phyloP scores from a whole-genome alignment of 495 filamentous ascomycete genomes.

The Recurvomyces mirabilis region DNA sequence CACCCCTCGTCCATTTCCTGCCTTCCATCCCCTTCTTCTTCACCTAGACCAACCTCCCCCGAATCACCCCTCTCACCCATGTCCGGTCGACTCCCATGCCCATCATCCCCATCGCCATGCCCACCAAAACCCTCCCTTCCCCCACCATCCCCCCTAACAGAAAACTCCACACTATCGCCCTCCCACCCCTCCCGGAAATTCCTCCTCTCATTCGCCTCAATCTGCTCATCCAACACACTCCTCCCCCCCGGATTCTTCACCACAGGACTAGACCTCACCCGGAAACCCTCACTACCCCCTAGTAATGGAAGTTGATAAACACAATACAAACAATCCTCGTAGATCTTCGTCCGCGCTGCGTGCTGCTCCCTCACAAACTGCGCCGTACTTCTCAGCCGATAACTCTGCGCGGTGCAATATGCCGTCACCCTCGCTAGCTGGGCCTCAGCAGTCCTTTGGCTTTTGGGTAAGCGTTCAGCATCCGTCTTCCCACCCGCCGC shows the following conservation, averaged over 20 bases:
- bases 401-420: constrained; percentile 92
- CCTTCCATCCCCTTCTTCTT: not conserved
- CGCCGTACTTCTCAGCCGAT: constrained; percentile 73
- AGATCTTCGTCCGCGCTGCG: constrained; percentile 92
- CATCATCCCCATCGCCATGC: not conserved
- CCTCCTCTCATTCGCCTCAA: constrained; percentile 80
- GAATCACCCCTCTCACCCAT: constrained; percentile 1
- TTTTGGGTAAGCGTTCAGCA: constrained; percentile 87
- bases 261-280: constrained; percentile 78
- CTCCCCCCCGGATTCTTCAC: constrained; percentile 89
- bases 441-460: constrained; percentile 56
- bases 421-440: constrained; percentile 84
- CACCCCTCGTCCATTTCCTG: not conserved
- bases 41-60: not conserved
- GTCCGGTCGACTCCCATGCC: no score
- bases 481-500: constrained; percentile 60
- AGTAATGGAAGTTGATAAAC: constrained; percentile 89
- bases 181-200: constrained; percentile 87
- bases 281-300: constrained; percentile 72
- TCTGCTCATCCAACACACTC: constrained; percentile 86
- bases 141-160: constrained; percentile 7
- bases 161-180: constrained; percentile 36
- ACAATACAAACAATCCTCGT: constrained; percentile 93
- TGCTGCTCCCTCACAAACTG: constrained; percentile 81
- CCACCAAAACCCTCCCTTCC: not conserved